Evolutionary conservation across 148 eudicot species (phyloP), one percentile per base, ranked within the genome.

Genomic region (Camellia japonica): DNA sequence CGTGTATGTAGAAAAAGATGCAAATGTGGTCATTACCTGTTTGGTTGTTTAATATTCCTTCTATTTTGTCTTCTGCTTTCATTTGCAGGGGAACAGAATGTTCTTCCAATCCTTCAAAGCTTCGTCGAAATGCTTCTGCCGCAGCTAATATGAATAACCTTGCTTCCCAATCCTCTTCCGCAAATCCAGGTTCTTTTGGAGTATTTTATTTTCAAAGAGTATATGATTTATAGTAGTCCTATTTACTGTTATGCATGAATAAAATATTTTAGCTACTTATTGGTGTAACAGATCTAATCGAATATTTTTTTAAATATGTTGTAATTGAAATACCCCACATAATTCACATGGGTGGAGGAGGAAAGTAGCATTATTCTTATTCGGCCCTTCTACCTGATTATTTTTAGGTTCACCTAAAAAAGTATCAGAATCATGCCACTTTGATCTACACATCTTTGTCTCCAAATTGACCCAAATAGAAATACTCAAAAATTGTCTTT

Each of bases 71-170:
- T 69, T 65, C 4, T 71, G 62, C 46, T 20, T 71, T 56, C 65
- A 79, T 63, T 56, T 85, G 73, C 92, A 91, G 94, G 82, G 90
- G 84, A 66, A 56, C 72, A 62, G 98, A 91, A 68, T 88, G 90
- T 75, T 84, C 87, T 56, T 79, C 85, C 55, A 85, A 84, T 80
- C 83, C 86, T 81, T 81, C 94, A 77, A 90, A 88, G 88, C 89
- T 95, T 75, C 93, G 95, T 13, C 89, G 95, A 85, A 89, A 90
- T 80, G 88, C 91, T 79, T 95, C 98, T 84, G 92, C 89, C 23
- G 76, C 96, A 4, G 90, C 95, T 80, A 91, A 82, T 82, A 70
- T 94, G 59, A 77, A 84, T 85, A 87, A 79, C 75, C 83, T 95
- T 16, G 73, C 85, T 79, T 87, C 88, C 66, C 91, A 89, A 79